A percentile compares a stretch with the other conserved stretches of the same genome.
Evolutionary conservation across 2,329 filamentous ascomycete species (phyloP).

Genomic region (Exophiala mesophila): DNA sequence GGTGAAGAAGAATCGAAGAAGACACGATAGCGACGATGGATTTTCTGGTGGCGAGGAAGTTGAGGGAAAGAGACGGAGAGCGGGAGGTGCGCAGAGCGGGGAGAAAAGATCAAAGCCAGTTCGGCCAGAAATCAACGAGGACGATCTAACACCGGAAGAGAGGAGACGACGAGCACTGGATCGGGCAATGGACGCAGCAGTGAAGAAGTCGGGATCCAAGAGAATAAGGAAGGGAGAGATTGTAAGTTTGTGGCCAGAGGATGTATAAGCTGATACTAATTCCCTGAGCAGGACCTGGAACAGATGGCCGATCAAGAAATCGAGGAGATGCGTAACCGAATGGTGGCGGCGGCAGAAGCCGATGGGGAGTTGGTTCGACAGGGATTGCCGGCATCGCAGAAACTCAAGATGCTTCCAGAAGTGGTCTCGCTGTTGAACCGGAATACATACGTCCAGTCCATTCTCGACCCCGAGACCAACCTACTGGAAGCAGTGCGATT

Average conservation of each 20-base stretch:
- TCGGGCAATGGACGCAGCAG: conserved; percentile 77
- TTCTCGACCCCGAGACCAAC: conserved; percentile 92
- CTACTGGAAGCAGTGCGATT: conserved; percentile 92
- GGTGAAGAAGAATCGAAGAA: conserved; percentile 51
- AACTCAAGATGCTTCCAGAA: conserved; percentile 87
- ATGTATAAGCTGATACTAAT: too few relatives aligned
- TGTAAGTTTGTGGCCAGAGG: too few relatives aligned
- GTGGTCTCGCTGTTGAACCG: conserved; percentile 84
- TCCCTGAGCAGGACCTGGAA: conserved; percentile 76
- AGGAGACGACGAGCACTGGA: conserved; percentile 76
- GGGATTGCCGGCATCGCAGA: conserved; percentile 79
- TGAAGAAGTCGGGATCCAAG: conserved; percentile 73
- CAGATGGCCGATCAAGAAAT: conserved; percentile 87
- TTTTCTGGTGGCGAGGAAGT: conserved; percentile 48
- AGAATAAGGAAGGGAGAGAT: conserved; percentile 79
- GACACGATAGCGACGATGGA: conserved; percentile 54
- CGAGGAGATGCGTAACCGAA: conserved; percentile 76
- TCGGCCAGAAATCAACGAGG: conserved; percentile 66
- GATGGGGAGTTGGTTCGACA: conserved; percentile 78
- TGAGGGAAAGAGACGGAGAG: conserved; percentile 51
- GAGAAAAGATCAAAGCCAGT: conserved; percentile 45
- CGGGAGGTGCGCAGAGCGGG: conserved; percentile 46
- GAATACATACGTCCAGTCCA: conserved; percentile 72
- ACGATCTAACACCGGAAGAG: conserved; percentile 66
- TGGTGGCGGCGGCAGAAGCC: conserved; percentile 83